Evolutionary conservation across 1,284 basidiomycete genomes (phyloP), one percentile per base, ranked within the genome.

Genomic region (Ustilago tritici): DNA sequence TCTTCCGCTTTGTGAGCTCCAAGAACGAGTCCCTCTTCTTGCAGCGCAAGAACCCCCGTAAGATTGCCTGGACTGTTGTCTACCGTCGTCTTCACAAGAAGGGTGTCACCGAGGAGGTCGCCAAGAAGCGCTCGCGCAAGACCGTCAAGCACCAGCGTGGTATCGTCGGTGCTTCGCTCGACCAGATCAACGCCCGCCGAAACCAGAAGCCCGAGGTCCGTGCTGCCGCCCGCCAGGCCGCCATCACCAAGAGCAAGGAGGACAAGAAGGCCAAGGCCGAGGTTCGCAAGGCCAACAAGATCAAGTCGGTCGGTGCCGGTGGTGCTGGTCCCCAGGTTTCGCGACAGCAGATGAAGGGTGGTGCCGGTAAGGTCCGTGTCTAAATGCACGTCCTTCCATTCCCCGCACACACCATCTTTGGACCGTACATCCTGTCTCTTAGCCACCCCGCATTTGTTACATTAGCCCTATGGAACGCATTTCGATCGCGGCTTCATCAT

Each of bases 1-100:
- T 83, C 61, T 85, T 85, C 84, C 84, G 84, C 72, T 85, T 85
- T 80, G 70, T 79, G 70, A 78, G 79, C 55, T 82, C 80, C 61
- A 85, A 85, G 92, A 93, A 91, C 87, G 91, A 95, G 84, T 98
- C 95, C 75, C 93, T 99, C 82, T 99, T 99, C 93, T 90, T 95
- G 76, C 97, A 99, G 89, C 94, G 96, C 90, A 99, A 99, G 91
- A 99, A 99, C 91, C 96, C 97, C 65, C 94, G 96, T 88, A 98
- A 99, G 92, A 95, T 99, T 88, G 93, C 96, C 80, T 99, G 96
- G 97, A 99, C 96, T 70, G 90, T 91, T 86, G 92, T 95, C 71
- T 99, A 94, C 92, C 93, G 96, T 84, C 93, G 95, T 85, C 95
- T 98, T 92, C 97, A 99, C 92, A 98, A 97, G 92, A 99, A 99